A percentile compares a stretch with the other conserved stretches of the same genome.
Conservation (phyloP, 495 filamentous ascomycete species). For the Sphaerosporella brunnea region DNA sequence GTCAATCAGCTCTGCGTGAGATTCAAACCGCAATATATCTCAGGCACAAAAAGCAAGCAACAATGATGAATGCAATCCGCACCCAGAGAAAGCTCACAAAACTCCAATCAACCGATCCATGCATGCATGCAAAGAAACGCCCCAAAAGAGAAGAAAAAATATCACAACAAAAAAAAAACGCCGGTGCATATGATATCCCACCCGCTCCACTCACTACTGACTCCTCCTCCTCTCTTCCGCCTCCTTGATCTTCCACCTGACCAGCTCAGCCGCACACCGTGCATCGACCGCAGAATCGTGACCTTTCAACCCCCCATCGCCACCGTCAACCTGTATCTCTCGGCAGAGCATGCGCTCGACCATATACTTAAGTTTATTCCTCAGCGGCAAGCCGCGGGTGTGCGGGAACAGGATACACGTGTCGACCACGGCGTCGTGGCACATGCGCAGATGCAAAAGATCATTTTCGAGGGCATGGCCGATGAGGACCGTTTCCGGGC, state of each 20-base stretch:
- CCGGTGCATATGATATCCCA: too few species aligned
- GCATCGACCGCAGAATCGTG: slow-evolving; percentile 88
- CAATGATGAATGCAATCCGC: too few species aligned
- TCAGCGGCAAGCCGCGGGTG: slow-evolving; percentile 50
- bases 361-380: slow-evolving; percentile 55
- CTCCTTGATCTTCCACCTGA: slow-evolving; percentile 44
- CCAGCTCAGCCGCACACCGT: slow-evolving; percentile 67
- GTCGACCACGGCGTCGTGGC: slow-evolving; percentile 73
- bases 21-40: too few species aligned
- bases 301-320: slow-evolving; percentile 33
- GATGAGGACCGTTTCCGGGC: slow-evolving; percentile 60
- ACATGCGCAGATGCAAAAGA: slow-evolving; percentile 60
- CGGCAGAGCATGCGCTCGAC: slow-evolving; percentile 45
- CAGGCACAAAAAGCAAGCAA: too few species aligned
- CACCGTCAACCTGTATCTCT: slow-evolving; percentile 59
- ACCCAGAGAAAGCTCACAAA: too few species aligned
- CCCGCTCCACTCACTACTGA: not conserved
- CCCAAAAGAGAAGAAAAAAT: too few species aligned
- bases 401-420: slow-evolving; percentile 74
- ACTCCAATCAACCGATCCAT: too few species aligned
- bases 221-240: slow-evolving; percentile 36
- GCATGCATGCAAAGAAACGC: too few species aligned
- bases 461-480: slow-evolving; percentile 95
- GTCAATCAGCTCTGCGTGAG: too few species aligned
- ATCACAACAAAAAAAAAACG: too few species aligned